phyloP scores from a whole-genome alignment of 2,329 filamentous ascomycete species.

The Mycocentrospora acerina region DNA sequence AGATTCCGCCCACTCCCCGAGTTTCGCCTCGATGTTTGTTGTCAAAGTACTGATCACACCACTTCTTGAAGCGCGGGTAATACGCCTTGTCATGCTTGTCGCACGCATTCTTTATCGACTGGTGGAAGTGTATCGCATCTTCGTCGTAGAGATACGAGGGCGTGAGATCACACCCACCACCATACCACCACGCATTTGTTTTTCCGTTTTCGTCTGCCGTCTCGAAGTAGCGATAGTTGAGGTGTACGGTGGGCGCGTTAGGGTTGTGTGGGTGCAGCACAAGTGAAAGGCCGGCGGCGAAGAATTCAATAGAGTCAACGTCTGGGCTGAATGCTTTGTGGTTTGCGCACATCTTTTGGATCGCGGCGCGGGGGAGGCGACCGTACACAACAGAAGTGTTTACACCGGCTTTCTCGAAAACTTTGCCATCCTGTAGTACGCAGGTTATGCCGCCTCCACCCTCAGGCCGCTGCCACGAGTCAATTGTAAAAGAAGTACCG shows the following conservation, averaged over 20 bases:
- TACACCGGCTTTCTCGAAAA: constrained; percentile 97
- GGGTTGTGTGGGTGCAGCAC: constrained; percentile 93
- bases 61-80: constrained; percentile 93
- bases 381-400: constrained; percentile 96
- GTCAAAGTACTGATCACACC: constrained; percentile 97
- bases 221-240: constrained; percentile 99
- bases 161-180: constrained; percentile 90
- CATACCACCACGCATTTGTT: constrained; percentile 95
- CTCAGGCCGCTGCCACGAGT: constrained; percentile 84
- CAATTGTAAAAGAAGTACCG: constrained; percentile 75
- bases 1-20: constrained; percentile 91
- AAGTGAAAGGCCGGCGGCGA: constrained; percentile 88
- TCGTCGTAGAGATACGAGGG: constrained; percentile 95
- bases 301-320: constrained; percentile 87
- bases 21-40: constrained; percentile 88
- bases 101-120: constrained; percentile 86
- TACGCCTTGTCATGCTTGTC: constrained; percentile 91
- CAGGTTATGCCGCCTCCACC: constrained; percentile 93
- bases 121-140: constrained; percentile 95
- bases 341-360: constrained; percentile 80
- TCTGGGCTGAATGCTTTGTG: constrained; percentile 84
- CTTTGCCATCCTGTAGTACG: constrained; percentile 91
- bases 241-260: constrained; percentile 94
- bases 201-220: constrained; percentile 81
- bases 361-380: constrained; percentile 79